Conservation (phyloP, 495 filamentous ascomycete species). For the Penicillium fimorum region DNA sequence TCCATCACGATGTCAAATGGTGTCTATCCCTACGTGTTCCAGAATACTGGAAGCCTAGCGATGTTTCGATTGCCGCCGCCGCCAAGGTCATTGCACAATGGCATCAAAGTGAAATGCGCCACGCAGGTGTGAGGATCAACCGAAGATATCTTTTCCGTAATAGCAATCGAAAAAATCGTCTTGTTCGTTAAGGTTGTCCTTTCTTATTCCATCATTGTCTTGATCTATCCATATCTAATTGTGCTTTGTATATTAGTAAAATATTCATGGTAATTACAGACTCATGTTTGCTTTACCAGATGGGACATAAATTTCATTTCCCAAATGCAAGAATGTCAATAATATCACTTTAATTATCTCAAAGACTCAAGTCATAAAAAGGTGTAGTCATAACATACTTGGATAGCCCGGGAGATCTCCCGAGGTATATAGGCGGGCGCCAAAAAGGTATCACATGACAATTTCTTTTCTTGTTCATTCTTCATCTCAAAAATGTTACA, state of each 20-base stretch:
- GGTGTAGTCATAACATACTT: too few relatives aligned
- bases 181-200: not conserved
- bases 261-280: not conserved
- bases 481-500: not conserved
- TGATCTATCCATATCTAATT: not conserved
- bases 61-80: not conserved
- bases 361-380: too few relatives aligned
- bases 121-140: not conserved
- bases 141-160: constrained; percentile 1
- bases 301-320: not conserved
- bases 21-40: constrained; percentile 1
- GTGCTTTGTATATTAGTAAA: not conserved
- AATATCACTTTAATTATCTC: not conserved
- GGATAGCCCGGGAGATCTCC: too few relatives aligned
- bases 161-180: not conserved
- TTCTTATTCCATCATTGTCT: not conserved
- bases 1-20: constrained; percentile 3
- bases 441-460: constrained; percentile 2
- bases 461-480: not conserved
- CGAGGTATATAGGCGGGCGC: too few relatives aligned
- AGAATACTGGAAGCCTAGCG: not conserved
- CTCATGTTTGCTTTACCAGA: not conserved
- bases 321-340: not conserved
- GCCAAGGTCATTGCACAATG: not conserved
- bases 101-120: not conserved